Conservation (phyloP, 2,329 filamentous ascomycete genomes). For the Beauveria sp. region DNA sequence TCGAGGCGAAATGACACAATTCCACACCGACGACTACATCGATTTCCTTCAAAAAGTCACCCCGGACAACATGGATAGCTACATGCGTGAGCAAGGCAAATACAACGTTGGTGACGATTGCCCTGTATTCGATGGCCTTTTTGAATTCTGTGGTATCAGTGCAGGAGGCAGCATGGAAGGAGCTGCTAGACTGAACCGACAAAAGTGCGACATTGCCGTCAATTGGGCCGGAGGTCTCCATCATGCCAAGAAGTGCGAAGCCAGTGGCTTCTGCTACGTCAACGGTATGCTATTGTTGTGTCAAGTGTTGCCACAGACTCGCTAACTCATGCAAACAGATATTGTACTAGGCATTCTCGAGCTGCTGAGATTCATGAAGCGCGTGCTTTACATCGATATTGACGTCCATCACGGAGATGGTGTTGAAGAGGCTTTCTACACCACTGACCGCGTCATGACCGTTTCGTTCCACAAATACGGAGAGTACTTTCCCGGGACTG, state of each 20-base stretch:
- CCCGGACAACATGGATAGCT: conserved; percentile 96
- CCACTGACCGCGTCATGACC: conserved; percentile 86
- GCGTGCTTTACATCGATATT: conserved; percentile 96
- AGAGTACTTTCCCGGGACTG: conserved; percentile 90
- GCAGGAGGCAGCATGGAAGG: conserved; percentile 92
- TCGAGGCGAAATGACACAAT: conserved; percentile 83
- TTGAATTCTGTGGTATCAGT: conserved; percentile 92
- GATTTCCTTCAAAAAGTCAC: conserved; percentile 93
- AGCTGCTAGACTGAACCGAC: conserved; percentile 78
- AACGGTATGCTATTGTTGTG: conserved; percentile 58
- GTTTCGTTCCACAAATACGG: conserved; percentile 96
- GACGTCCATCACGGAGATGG: conserved; percentile 92
- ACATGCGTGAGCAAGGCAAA: conserved; percentile 76
- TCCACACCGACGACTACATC: conserved; percentile 92
- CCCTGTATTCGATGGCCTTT: conserved; percentile 95
- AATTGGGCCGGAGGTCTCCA: conserved; percentile 98
- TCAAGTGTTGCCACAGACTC: not conserved
- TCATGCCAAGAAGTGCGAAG: conserved; percentile 95
- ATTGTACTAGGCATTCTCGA: conserved; percentile 95
- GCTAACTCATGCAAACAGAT: conserved; percentile 44
- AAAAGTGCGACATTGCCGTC: conserved; percentile 93
- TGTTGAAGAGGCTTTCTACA: conserved; percentile 89
- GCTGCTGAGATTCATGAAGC: conserved; percentile 79
- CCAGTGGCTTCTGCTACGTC: conserved; percentile 96
- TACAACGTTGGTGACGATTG: conserved; percentile 97